Base-by-base conservation (phyloP, 2,329 filamentous ascomycete genomes). In the Hirsutella thompsonii region DNA sequence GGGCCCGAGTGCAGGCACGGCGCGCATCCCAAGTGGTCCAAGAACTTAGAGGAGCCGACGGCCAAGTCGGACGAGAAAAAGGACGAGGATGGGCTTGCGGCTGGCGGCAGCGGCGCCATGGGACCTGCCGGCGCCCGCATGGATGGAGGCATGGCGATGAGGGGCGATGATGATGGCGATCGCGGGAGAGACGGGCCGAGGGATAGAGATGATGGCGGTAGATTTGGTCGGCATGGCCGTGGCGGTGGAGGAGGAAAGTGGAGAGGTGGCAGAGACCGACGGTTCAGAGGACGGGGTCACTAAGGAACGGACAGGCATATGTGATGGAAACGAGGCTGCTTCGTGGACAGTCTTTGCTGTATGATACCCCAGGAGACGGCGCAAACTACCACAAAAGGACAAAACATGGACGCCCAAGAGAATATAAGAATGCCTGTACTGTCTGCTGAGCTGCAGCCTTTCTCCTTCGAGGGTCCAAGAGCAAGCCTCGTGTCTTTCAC, bases 21-120 rank as follows among this genome's bases (percentile, higher is more conserved):
- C 18, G 82, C 86, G 5, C 92, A 98, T 60, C 80, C 90, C 3
- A 74, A 79, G 44, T 96, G 86, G 80, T 76, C 79, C 20, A 76
- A 76, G 53, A 79, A 89, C 47, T 65, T 88, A 32, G 81, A 86
- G 57, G 83, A 81, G 66, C 86, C 82, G 8, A 76, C 75, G 23
- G 79, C 83, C 47, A 84, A 81, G 67, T 67, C 73, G 14, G 73
- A 76, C 40, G 75, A 78, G 52, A 72, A 81, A 56, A 76, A 78
- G 49, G 74, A 65, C 59, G 74, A 68, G 19, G 60, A 60, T n/a
- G n/a, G n/a, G n/a, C n/a, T n/a, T n/a, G n/a, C n/a, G n/a, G n/a
- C n/a, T n/a, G n/a, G n/a, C n/a, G n/a, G n/a, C n/a, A n/a, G n/a
- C n/a, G n/a, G n/a, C n/a, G n/a, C n/a, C n/a, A n/a, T n/a, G n/a